Base-by-base conservation (phyloP, 2,329 filamentous ascomycete genomes). In the Chrysosporium keratinophilum region DNA sequence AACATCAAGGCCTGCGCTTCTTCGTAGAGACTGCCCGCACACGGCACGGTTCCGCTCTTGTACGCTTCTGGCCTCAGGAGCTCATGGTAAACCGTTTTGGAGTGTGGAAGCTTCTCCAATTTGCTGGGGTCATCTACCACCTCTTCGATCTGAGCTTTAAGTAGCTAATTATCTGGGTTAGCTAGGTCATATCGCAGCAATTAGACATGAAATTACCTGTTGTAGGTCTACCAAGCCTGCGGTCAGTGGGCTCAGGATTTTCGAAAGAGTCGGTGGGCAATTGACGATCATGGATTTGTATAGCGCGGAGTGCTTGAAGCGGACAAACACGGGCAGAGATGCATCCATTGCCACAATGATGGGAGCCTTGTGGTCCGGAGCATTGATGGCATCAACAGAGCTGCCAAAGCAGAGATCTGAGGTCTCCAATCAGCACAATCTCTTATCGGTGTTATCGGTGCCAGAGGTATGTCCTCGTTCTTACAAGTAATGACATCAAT, bases 1-100 rank as follows among this genome's bases (percentile, higher is more conserved):
- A 76, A 75, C 57, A 77, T 64, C 48, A 77, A 63, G 0, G 71
- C 69, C 58, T 71, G 68, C 1, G 68, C 69, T 63, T 77, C 75
- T 15, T 76, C 71, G 43, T 69, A 71, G 2, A 76, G 59, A 60
- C 50, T 66, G 59, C 35, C 63, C 5, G 63, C 50, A 2, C 60
- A 63, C 4, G 69, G 67, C 0, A 69, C 60, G 0, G 56, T 64
- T 23, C 65, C 63, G 50, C 61, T 62, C n/a, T 63, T 62, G 55
- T 65, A 58, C 9, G 62, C 61, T 5, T 65, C 59, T 0, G 60
- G 60, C n/a, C 62, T 61, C 2, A 71, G 55, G 5, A 71, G 56
- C 3, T 64, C 61, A 51, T 71, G 63, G 41, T 67, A 71, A 28
- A 72, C 69, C 1, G 69, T 74, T 17, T 34, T 37, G 17, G 59